A percentile compares a stretch with the other conserved stretches of the same genome.
Conservation (phyloP, 495 filamentous ascomycete species). For the Penicillium fimorum region DNA sequence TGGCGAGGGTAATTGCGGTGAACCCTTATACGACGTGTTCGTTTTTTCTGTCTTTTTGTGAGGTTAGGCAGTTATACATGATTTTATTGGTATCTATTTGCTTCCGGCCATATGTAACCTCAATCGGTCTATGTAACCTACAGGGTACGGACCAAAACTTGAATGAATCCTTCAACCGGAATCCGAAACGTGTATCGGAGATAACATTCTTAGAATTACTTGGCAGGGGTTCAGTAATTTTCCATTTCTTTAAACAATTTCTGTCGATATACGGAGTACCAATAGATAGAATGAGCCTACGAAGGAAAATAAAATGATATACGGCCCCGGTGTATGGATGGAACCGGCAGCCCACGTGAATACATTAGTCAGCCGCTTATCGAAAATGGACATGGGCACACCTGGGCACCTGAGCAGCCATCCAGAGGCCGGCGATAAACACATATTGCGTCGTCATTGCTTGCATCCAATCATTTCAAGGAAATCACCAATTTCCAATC, state of each 20-base stretch:
- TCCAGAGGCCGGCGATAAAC: constrained; percentile 28
- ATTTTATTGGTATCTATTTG: background rate
- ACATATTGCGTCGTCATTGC: background rate
- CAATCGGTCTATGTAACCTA: background rate
- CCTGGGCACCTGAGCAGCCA: constrained; percentile 19
- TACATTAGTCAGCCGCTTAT: constrained; percentile 19
- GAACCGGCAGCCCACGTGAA: constrained; percentile 4
- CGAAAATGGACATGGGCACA: background rate
- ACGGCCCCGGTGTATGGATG: background rate
- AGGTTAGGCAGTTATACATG: constrained; percentile 9
- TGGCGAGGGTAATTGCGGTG: constrained; percentile 15
- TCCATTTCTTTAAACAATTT: background rate
- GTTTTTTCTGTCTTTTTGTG: background rate
- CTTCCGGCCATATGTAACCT: constrained; percentile 2
- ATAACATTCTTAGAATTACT: background rate
- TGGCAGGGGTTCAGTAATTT: background rate
- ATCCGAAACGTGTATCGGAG: constrained; percentile 1
- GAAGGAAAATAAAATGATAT: too few species aligned
- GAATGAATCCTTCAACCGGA: background rate
- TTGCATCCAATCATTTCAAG: constrained; percentile 22
- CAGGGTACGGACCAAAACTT: background rate
- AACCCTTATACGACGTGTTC: background rate
- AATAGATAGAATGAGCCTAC: background rate
- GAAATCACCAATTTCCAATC: constrained; percentile 6
- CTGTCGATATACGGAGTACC: background rate